Base-by-base conservation (phyloP, 2,329 filamentous ascomycete species). In the Cercospora sesami region DNA sequence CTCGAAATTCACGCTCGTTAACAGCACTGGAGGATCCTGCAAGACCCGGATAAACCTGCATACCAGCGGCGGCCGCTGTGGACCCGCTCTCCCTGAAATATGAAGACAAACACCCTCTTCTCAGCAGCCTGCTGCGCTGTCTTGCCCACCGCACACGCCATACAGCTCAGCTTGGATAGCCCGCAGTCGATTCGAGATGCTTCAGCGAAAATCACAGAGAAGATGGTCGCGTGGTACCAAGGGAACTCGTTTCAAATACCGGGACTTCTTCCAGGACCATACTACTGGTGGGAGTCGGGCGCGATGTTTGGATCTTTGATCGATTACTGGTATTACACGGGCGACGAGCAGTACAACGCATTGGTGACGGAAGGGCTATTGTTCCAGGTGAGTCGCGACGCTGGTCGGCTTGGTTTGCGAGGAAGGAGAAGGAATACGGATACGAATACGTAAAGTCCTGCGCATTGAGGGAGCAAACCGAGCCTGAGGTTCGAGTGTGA, bases 231-330 rank as follows among this genome's bases (percentile, higher is more conserved):
- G 10, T 84, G 82, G 71, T 87, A 87, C 72, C 78, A 78, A 36
- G 86, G 86, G 14, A 75, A 81, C 36, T 81, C 84, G 2, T 84
- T 83, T 12, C 79, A 81, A 9, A 82, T 81, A 16, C 84, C 84
- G 4, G 85, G 85, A 30, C 79, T 84, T 61, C 80, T 93, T 36
- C 86, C 88, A 1, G 77, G 83, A 23, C 90, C 90, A 69, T 90
- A 90, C 77, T 91, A 91, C 82, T 92, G 90, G 90, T 92, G 89
- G 90, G 87, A 91, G 77, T 87, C 86, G 18, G 78, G 77, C 21
- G 77, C 74, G 64, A 79, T 92, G 80, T 90, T 90, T 84, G 87
- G 89, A 70, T 86, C 88, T 0, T 81, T 90, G 73, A 83, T 92
- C 53, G 89, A 91, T 78, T 92, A 92, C 78, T 90, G 88, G 86